Conservation (phyloP, 768 basidiomycete species). For the Lentinula raphanica region DNA sequence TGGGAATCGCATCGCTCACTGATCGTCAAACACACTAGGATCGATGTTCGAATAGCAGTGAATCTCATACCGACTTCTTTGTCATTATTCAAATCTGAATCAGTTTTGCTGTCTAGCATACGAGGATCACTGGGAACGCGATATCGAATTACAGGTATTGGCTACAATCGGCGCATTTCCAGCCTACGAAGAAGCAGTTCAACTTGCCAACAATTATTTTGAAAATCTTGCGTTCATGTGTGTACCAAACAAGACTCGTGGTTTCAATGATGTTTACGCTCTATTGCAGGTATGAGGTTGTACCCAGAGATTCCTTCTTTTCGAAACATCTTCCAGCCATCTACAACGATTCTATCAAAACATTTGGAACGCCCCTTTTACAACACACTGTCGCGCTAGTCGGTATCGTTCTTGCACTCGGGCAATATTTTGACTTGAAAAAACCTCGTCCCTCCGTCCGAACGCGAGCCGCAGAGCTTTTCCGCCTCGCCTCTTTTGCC, state of each 20-base stretch:
- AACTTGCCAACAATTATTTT: slow-evolving; percentile 14
- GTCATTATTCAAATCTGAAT: not conserved
- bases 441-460: slow-evolving; percentile 8
- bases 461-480: slow-evolving; percentile 11
- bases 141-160: slow-evolving; percentile 10
- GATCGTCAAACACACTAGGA: not conserved
- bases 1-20: not conserved
- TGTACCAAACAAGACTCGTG: not conserved
- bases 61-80: not conserved
- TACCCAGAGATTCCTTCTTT: slow-evolving; percentile 17
- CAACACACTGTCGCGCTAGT: slow-evolving; percentile 14
- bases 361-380: slow-evolving; percentile 9
- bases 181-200: slow-evolving; percentile 15
- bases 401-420: slow-evolving; percentile 15
- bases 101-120: not conserved
- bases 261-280: not conserved
- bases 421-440: slow-evolving; percentile 16
- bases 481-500: slow-evolving; percentile 14
- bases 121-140: not conserved
- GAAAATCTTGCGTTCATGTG: slow-evolving; percentile 16
- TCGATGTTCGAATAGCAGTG: not conserved
- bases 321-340: slow-evolving; percentile 14
- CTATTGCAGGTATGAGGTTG: slow-evolving; percentile 15
- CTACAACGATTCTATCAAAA: slow-evolving; percentile 9
- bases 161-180: slow-evolving; percentile 14